Evolutionary conservation across 176 grass and related monocot genomes (phyloP).

Genomic region (Aegilops tauschii): DNA sequence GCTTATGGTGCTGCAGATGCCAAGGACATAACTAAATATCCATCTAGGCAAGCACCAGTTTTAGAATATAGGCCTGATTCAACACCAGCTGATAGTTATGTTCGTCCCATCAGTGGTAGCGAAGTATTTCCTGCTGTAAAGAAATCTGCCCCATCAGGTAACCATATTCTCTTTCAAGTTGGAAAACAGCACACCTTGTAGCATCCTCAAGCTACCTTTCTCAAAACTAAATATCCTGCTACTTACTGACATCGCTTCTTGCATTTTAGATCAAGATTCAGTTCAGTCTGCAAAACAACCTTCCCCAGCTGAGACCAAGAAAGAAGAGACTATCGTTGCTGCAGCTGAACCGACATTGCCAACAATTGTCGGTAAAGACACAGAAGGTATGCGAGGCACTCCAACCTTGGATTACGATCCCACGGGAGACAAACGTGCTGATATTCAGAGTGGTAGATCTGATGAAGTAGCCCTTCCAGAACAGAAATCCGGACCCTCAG

Average conservation of each 20-base stretch:
- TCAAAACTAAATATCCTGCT: neutral
- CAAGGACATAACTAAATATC: neutral
- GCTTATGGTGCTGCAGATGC: neutral
- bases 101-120: neutral
- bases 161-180: neutral
- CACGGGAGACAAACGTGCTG: neutral
- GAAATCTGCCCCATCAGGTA: conserved; percentile 23
- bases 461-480: neutral
- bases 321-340: conserved; percentile 17
- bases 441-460: neutral
- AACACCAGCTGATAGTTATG: neutral
- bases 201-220: neutral
- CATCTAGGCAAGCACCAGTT: neutral
- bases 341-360: conserved; percentile 18
- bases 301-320: neutral
- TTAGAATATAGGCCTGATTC: neutral
- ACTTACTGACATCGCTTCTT: conserved; percentile 16
- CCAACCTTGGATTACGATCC: neutral
- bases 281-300: neutral
- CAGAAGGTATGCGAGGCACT: neutral
- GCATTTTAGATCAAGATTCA: conserved; percentile 18
- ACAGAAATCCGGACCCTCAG: neutral
- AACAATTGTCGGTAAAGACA: conserved; percentile 8
- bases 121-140: conserved; percentile 15
- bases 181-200: neutral